Evolutionary conservation across 345 rosid species (phyloP).

Genomic region (Pistacia vera): DNA sequence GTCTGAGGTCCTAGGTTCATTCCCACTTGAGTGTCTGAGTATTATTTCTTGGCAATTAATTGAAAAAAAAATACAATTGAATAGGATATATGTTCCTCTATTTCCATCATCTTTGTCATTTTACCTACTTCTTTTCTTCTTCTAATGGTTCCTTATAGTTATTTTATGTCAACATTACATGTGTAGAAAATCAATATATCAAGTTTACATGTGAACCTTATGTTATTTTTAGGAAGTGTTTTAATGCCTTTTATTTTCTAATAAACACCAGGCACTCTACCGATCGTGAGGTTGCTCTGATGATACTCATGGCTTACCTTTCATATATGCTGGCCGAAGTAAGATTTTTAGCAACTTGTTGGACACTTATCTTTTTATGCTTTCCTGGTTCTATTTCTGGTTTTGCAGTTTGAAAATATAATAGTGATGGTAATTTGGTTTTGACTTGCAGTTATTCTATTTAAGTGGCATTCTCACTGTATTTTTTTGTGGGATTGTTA

Average conservation of each 20-base stretch:
- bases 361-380: constrained; percentile 10
- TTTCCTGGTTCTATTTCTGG: constrained; percentile 4
- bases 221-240: neutral
- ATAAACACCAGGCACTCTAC: constrained; percentile 70
- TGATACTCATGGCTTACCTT: constrained; percentile 94
- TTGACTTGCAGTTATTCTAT: constrained; percentile 65
- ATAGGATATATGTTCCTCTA: neutral
- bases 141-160: neutral
- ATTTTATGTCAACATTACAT: neutral
- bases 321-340: constrained; percentile 94
- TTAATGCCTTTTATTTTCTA: constrained; percentile 16
- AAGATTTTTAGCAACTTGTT: constrained; percentile 29
- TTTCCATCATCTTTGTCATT: neutral
- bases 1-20: neutral
- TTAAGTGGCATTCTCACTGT: constrained; percentile 93
- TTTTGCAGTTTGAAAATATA: neutral
- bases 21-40: neutral
- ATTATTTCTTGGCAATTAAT: neutral
- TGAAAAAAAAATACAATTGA: neutral
- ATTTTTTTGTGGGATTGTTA: constrained; percentile 94
- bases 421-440: neutral
- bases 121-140: neutral
- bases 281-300: constrained; percentile 93
- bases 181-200: neutral
- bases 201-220: neutral